Conservation (phyloP, 352 stramenopile genomes). For the Globisporangium iwayamae region DNA sequence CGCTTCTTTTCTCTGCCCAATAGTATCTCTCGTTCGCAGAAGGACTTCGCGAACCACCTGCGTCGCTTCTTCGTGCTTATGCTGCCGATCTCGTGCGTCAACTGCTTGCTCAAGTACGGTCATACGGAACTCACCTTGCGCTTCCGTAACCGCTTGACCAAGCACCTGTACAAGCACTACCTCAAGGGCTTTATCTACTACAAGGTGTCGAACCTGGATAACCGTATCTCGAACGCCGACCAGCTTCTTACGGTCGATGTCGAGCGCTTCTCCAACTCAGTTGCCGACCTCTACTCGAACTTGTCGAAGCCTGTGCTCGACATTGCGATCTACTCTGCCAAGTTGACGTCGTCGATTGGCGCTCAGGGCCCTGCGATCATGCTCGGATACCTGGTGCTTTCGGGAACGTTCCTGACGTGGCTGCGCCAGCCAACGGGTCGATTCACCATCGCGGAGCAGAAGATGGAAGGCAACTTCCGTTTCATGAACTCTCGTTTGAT, state of each 20-base stretch:
- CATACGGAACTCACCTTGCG: constrained; percentile 78
- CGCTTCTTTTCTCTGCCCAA: background rate
- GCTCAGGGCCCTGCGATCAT: constrained; percentile 68
- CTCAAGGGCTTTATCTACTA: constrained; percentile 89
- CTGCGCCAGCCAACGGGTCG: constrained; percentile 65
- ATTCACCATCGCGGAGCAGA: constrained; percentile 80
- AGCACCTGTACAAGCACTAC: constrained; percentile 82
- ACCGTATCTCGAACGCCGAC: constrained; percentile 85
- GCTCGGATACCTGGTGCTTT: constrained; percentile 62
- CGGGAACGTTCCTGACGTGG: constrained; percentile 69
- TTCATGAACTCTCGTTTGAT: constrained; percentile 88
- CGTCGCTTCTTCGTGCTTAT: constrained; percentile 76
- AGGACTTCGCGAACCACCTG: constrained; percentile 61
- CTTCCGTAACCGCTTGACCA: constrained; percentile 80
- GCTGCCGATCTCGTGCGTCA: constrained; percentile 76
- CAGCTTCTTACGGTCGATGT: constrained; percentile 86
- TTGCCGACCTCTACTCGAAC: constrained; percentile 87
- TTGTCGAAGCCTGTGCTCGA: constrained; percentile 85
- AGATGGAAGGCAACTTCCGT: constrained; percentile 82
- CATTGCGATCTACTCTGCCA: constrained; percentile 72
- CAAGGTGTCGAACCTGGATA: constrained; percentile 89
- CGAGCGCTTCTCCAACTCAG: constrained; percentile 76
- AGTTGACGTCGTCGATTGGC: constrained; percentile 68
- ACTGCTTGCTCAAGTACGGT: constrained; percentile 78
- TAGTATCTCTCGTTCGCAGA: constrained; percentile 66